phyloP scores from a whole-genome alignment of 148 eudicot genomes.

The Fagopyrum homotropicum region DNA sequence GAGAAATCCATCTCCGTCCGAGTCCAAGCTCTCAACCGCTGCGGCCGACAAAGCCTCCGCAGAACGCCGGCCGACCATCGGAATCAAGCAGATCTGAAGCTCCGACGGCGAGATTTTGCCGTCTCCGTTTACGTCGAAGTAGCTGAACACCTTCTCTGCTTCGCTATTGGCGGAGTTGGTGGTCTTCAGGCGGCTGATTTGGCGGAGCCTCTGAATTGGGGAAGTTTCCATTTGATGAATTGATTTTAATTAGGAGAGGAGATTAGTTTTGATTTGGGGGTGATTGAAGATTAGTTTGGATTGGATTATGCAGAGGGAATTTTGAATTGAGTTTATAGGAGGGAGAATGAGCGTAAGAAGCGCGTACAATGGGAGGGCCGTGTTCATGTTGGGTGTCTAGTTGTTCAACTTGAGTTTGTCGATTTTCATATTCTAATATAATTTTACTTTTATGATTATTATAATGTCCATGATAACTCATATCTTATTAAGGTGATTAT shows the following conservation, averaged over 20 bases:
- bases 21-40: conserved; percentile 27
- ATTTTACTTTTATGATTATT: too few relatives aligned
- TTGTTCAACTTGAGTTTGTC: conserved; percentile 1
- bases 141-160: conserved; percentile 26
- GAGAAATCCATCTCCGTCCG: conserved; percentile 35
- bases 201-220: not conserved
- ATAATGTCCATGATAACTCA: too few relatives aligned
- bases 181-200: not conserved
- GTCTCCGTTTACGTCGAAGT: conserved; percentile 35
- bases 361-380: not conserved
- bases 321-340: not conserved
- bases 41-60: conserved; percentile 31
- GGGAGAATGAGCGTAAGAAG: not conserved
- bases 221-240: not conserved
- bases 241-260: not conserved
- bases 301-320: not conserved
- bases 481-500: too few relatives aligned
- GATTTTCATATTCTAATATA: not conserved
- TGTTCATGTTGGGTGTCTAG: not conserved
- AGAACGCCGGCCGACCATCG: conserved; percentile 14
- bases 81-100: conserved; percentile 23
- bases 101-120: conserved; percentile 40
- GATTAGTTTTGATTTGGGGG: not conserved
- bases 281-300: not conserved
- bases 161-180: not conserved